A percentile compares a stretch with the other conserved stretches of the same genome.
These are phyloP conservation scores for Ophiostoma novo-ulmi DNA, from an alignment of 2,329 filamentous ascomycete genomes.

Conservation along the genomic window DNA sequence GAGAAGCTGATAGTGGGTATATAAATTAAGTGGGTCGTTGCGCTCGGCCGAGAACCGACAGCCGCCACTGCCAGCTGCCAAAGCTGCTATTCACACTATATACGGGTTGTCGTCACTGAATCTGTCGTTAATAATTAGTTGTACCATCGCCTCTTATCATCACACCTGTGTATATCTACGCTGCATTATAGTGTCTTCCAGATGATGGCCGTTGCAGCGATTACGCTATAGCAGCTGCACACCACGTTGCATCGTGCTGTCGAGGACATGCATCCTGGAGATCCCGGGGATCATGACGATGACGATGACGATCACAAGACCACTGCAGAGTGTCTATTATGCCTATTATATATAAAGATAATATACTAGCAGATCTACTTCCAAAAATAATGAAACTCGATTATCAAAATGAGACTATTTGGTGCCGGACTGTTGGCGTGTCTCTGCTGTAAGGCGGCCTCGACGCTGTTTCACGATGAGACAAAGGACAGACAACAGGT, in stretches of 20 bases:
- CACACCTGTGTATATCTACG: neutral
- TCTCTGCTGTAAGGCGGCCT: neutral
- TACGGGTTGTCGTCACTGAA: neutral
- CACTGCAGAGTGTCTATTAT: too few relatives aligned
- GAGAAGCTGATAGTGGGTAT: neutral
- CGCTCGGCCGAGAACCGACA: neutral
- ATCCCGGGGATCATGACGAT: neutral
- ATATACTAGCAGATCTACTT: neutral
- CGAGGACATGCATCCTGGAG: neutral
- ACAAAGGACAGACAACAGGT: neutral
- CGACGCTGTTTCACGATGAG: neutral
- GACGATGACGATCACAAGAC: neutral
- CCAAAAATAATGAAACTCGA: neutral
- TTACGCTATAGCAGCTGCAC: neutral
- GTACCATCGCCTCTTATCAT: neutral
- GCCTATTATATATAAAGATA: too few relatives aligned
- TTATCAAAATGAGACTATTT: neutral
- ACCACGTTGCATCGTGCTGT: neutral
- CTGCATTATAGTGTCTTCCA: neutral
- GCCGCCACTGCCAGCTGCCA: conserved; percentile 2
- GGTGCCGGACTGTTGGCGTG: neutral
- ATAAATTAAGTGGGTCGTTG: neutral
- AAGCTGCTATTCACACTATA: neutral
- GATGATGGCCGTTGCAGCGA: neutral
- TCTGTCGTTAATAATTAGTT: neutral